phyloP scores from a whole-genome alignment of 2,329 filamentous ascomycete species.

The Verticillium nubilum region DNA sequence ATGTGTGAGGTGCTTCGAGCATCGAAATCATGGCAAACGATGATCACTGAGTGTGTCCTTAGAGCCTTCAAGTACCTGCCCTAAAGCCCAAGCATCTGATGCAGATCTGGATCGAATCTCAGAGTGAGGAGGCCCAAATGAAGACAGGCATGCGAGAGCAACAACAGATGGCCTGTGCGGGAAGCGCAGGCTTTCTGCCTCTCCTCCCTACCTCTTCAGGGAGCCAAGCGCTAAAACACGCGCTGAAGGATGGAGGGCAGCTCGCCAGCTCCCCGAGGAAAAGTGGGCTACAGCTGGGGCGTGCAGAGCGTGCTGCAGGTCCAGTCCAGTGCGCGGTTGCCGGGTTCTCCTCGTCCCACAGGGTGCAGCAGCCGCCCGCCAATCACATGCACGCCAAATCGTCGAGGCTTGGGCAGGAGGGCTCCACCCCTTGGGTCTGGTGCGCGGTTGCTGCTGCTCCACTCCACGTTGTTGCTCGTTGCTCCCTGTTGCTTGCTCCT shows the following conservation, averaged over 20 bases:
- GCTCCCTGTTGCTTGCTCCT: slow-evolving; percentile 1
- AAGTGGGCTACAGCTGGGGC: neutral
- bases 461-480: slow-evolving; percentile 6
- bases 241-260: neutral
- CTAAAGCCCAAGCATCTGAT: too few relatives aligned
- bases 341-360: neutral
- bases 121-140: neutral
- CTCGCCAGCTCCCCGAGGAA: neutral
- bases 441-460: neutral
- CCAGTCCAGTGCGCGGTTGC: neutral
- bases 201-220: neutral
- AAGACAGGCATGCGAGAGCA: neutral
- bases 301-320: slow-evolving; percentile 1
- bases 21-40: neutral
- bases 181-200: too few relatives aligned
- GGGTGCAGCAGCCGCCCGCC: neutral
- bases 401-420: neutral
- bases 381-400: neutral
- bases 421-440: neutral
- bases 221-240: neutral
- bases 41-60: neutral
- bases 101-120: neutral
- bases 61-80: too few relatives aligned
- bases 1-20: too few relatives aligned
- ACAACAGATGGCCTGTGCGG: neutral